Conservation (phyloP, 306 rosid species). For the Pterocarpus macrocarpus region DNA sequence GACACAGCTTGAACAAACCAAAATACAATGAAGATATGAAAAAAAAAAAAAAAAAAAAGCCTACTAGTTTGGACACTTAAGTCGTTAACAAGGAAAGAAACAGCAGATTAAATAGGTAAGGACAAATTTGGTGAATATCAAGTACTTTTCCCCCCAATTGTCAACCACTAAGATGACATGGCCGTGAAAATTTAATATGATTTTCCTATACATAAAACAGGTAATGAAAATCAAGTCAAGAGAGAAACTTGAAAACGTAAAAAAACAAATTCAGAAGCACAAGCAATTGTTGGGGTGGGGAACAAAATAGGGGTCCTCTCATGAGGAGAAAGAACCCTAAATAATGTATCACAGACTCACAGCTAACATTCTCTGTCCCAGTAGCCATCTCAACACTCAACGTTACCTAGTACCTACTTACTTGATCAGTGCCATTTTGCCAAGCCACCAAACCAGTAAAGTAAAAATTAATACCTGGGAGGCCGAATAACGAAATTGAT, state of each 20-base stretch:
- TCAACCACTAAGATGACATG: slow-evolving; percentile 39
- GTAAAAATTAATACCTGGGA: slow-evolving; percentile 74
- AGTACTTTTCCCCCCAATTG: slow-evolving; percentile 40
- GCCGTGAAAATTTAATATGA: slow-evolving; percentile 22
- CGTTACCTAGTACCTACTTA: slow-evolving; percentile 16
- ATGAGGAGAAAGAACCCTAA: slow-evolving; percentile 25
- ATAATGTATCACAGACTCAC: neutral
- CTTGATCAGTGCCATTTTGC: slow-evolving; percentile 21
- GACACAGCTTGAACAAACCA: slow-evolving; percentile 28
- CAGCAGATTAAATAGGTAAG: slow-evolving; percentile 13
- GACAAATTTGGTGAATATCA: slow-evolving; percentile 38
- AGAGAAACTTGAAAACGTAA: neutral
- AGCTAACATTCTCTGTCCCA: slow-evolving; percentile 16
- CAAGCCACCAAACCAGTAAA: slow-evolving; percentile 42
- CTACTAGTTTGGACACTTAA: neutral
- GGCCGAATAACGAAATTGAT: slow-evolving; percentile 98
- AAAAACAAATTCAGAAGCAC: neutral
- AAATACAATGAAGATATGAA: slow-evolving; percentile 23
- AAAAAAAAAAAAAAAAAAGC: neutral
- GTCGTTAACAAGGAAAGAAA: slow-evolving; percentile 35
- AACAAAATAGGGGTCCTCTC: slow-evolving; percentile 36
- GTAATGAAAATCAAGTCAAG: slow-evolving; percentile 10
- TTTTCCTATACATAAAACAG: slow-evolving; percentile 5
- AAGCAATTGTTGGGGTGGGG: slow-evolving; percentile 1
- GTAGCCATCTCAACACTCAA: slow-evolving; percentile 21